These are phyloP conservation scores for Pyrrhoderma lamaoense DNA, from an alignment of 1,284 basidiomycete genomes.

Conservation along the genomic window DNA sequence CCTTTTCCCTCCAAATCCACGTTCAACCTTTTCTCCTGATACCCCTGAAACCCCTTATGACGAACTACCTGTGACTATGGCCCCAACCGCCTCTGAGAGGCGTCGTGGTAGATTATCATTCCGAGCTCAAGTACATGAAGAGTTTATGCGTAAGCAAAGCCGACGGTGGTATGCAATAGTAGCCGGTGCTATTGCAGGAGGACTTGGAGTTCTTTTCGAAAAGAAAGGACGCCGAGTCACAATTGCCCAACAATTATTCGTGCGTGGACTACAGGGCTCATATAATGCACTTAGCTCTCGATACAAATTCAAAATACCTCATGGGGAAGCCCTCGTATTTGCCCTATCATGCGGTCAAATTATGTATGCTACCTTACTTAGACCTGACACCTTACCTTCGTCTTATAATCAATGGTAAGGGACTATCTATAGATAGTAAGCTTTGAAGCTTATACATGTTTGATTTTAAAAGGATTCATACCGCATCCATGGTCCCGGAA, in stretches of 20 bases:
- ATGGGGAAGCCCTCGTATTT: constrained; percentile 83
- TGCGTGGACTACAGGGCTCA: constrained; percentile 79
- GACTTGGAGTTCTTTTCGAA: constrained; percentile 80
- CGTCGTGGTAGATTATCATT: constrained; percentile 50
- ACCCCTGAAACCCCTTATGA: constrained; percentile 17
- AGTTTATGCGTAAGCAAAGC: constrained; percentile 58
- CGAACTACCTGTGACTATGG: constrained; percentile 18
- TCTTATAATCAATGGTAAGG: constrained; percentile 70
- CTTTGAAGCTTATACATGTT: neutral
- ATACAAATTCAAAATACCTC: constrained; percentile 67
- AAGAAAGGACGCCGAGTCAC: constrained; percentile 58
- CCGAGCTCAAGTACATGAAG: constrained; percentile 53
- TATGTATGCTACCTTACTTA: constrained; percentile 75
- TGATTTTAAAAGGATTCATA: constrained; percentile 38
- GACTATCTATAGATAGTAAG: neutral
- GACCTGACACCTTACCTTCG: constrained; percentile 76
- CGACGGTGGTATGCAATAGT: constrained; percentile 83
- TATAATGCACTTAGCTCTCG: constrained; percentile 68
- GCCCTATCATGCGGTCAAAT: constrained; percentile 84
- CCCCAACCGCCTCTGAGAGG: constrained; percentile 18
- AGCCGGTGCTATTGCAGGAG: constrained; percentile 80
- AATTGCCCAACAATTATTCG: constrained; percentile 89
- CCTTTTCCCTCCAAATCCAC: constrained; percentile 41
- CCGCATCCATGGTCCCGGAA: constrained; percentile 59
- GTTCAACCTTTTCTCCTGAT: constrained; percentile 19